Conservation (phyloP, 306 rosid species). For the Malus orientalis region DNA sequence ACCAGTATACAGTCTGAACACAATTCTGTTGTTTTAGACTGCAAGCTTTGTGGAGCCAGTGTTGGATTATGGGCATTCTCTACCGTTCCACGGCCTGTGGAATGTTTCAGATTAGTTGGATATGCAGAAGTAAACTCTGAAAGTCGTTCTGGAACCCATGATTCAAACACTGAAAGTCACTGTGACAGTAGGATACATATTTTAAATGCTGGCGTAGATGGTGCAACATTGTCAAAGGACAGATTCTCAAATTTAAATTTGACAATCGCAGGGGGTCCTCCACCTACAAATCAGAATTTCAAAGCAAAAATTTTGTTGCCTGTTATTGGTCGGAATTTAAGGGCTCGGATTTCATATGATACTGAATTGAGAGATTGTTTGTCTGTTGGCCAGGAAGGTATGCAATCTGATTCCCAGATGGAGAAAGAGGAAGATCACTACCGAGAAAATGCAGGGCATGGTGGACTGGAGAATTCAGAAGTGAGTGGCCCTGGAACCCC, state of each 20-base stretch:
- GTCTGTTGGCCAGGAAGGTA: slow-evolving; percentile 18
- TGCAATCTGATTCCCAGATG: slow-evolving; percentile 25
- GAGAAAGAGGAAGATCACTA: not conserved
- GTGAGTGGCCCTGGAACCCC: slow-evolving; percentile 22
- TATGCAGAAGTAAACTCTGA: slow-evolving; percentile 39
- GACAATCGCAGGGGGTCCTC: slow-evolving; percentile 98
- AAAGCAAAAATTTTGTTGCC: slow-evolving; percentile 81
- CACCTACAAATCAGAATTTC: slow-evolving; percentile 79
- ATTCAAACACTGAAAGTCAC: slow-evolving; percentile 23
- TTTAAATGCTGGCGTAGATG: slow-evolving; percentile 14
- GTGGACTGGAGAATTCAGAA: slow-evolving; percentile 24
- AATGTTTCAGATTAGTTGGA: slow-evolving; percentile 69
- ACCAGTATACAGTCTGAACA: slow-evolving; percentile 45
- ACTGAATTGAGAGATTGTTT: slow-evolving; percentile 36
- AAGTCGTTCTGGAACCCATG: slow-evolving; percentile 23
- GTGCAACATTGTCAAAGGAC: slow-evolving; percentile 39
- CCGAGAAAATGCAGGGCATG: slow-evolving; percentile 20
- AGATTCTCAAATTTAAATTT: slow-evolving; percentile 42
- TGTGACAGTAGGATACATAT: slow-evolving; percentile 29
- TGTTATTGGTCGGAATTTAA: slow-evolving; percentile 70
- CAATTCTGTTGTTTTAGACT: slow-evolving; percentile 76
- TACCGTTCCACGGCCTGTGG: slow-evolving; percentile 54
- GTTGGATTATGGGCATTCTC: slow-evolving; percentile 89
- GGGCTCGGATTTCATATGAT: slow-evolving; percentile 64
- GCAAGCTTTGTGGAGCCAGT: slow-evolving; percentile 86